Conservation (phyloP, 768 basidiomycete species). For the Tricholoma bakamatsutake region DNA sequence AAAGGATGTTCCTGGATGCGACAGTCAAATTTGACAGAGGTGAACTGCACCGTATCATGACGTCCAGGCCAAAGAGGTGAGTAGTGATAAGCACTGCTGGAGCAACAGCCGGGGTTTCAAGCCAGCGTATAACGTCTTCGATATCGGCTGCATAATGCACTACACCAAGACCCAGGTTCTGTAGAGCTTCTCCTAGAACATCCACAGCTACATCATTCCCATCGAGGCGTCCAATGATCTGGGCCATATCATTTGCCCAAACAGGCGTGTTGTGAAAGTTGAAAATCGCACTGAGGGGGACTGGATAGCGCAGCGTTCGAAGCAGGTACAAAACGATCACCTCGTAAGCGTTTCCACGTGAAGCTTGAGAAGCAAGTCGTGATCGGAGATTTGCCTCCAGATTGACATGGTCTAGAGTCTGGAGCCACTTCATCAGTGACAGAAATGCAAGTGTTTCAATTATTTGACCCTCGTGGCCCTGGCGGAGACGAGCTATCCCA, state of each 20-base stretch:
- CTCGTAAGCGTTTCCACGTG: background rate
- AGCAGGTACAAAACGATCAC: background rate
- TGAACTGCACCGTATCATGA: background rate
- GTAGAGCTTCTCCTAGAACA: background rate
- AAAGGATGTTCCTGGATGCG: background rate
- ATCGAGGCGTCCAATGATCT: background rate
- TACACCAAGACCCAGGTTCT: background rate
- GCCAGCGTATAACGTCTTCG: background rate
- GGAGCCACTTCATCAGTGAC: background rate
- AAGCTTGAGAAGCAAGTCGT: background rate
- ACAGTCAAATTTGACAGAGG: no score
- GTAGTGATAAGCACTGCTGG: background rate
- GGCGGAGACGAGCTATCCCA: background rate
- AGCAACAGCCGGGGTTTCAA: background rate
- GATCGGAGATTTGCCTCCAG: background rate
- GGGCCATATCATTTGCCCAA: background rate
- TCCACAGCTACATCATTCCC: background rate
- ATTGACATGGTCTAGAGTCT: background rate
- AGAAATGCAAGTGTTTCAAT: background rate
- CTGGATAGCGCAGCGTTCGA: background rate
- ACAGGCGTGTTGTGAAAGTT: background rate
- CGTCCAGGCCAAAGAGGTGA: background rate
- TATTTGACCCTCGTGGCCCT: background rate
- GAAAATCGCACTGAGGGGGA: background rate
- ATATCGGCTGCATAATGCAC: background rate